Conservation (phyloP, 768 basidiomycete genomes). For the Tulasnella sp. region DNA sequence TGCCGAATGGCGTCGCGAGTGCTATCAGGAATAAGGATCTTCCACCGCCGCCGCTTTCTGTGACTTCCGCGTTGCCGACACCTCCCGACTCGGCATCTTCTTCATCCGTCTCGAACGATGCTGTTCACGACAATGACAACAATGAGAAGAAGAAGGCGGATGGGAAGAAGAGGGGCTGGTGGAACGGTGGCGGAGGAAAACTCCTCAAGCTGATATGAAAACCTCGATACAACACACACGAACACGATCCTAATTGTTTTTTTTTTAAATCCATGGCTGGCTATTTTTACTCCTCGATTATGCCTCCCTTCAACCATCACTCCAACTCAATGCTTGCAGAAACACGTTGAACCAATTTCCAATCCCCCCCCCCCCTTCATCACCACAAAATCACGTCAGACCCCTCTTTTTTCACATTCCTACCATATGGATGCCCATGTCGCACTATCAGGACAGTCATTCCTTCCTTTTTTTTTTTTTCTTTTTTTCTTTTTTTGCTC, state of each 20-base stretch:
- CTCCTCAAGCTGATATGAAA: not conserved
- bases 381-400: not conserved
- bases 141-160: not conserved
- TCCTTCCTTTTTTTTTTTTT: not conserved
- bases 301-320: not conserved
- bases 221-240: not conserved
- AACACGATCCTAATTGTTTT: not conserved
- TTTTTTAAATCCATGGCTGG: not conserved
- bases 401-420: not conserved
- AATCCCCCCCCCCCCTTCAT: not conserved
- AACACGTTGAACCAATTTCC: not conserved
- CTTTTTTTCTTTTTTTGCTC: not conserved
- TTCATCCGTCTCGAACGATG: slow-evolving; percentile 5
- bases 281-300: not conserved
- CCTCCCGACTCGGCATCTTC: slow-evolving; percentile 11
- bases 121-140: not conserved
- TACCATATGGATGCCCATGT: not conserved
- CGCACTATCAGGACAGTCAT: not conserved
- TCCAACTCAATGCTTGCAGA: not conserved
- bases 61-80: not conserved
- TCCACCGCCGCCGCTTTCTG: no score
- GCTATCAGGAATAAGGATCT: no score
- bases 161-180: not conserved
- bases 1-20: no score
- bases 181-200: not conserved